Evolutionary conservation across 2,329 filamentous ascomycete genomes (phyloP).

Genomic region (Venturia effusa): DNA sequence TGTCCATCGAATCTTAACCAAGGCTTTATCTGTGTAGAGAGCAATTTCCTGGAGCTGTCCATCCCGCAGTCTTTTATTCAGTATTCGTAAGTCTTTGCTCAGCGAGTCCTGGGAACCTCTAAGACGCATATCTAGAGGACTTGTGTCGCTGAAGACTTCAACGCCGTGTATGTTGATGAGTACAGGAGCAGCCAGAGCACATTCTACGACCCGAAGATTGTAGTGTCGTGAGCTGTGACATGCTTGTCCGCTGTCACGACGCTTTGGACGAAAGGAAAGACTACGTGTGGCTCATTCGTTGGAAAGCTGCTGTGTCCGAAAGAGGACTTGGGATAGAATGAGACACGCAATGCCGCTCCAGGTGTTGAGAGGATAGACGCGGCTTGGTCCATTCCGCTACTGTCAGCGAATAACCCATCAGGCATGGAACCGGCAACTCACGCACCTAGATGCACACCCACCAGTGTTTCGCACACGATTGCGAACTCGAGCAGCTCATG

Average conservation of each 20-base stretch:
- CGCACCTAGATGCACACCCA: conserved; percentile 82
- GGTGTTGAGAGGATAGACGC: conserved; percentile 87
- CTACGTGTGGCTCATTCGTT: conserved; percentile 67
- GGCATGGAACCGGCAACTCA: not conserved
- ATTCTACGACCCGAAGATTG: conserved; percentile 93
- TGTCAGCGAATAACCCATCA: conserved; percentile 16
- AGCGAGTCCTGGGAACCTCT: conserved; percentile 79
- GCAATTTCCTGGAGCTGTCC: conserved; percentile 63
- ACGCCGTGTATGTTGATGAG: conserved; percentile 49
- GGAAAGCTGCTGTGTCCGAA: conserved; percentile 75
- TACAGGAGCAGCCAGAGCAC: conserved; percentile 72
- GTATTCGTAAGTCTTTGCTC: conserved; percentile 40
- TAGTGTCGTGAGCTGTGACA: conserved; percentile 85
- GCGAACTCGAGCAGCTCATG: conserved; percentile 85
- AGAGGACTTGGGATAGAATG: conserved; percentile 71
- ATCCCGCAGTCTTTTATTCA: not conserved
- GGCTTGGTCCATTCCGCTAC: conserved; percentile 80
- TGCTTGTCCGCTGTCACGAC: conserved; percentile 96
- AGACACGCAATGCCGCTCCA: conserved; percentile 79
- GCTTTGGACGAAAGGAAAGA: conserved; percentile 87
- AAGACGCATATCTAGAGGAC: conserved; percentile 71
- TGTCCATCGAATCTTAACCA: conserved; percentile 71
- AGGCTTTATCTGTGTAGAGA: conserved; percentile 59
- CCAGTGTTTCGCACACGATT: conserved; percentile 85
- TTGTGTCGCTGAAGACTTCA: conserved; percentile 53